Evolutionary conservation across 2,329 filamentous ascomycete genomes (phyloP), one percentile per base, ranked within the genome.

Genomic region (Pleochaeta shiraiana): DNA sequence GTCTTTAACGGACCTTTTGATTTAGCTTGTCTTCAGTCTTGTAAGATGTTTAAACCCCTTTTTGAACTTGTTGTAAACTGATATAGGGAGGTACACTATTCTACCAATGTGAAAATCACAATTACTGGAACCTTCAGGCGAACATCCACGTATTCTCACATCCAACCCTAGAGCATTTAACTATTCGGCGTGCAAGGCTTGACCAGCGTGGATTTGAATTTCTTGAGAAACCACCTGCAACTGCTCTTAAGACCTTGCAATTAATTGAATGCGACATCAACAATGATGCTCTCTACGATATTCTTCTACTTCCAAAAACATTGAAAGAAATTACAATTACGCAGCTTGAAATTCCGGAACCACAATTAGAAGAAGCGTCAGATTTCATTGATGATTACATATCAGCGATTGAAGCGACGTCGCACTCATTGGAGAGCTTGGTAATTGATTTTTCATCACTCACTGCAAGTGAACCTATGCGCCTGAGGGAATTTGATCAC

Each of bases 81-180:
- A n/a, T n/a, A n/a, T n/a, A n/a, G n/a, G n/a, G n/a, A 69, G 68
- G 68, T 45, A 66, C 73, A 1, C 70, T 79, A 37, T 79, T 76
- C 70, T 79, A 79, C 67, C 77, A 79, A 68, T 72, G 72, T 66
- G 72, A 74, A 16, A 72, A 76, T 63, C 72, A 75, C 62, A 71
- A 72, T 11, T 79, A 79, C 69, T 79, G 78, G 78, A 77, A 79
- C 67, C 72, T 79, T 45, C 77, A 76, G 65, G 77, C 78, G 66
- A 79, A 79, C 67, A 79, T 79, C 59, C 77, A 79, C 71, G 78
- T 79, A 63, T 79, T 79, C 65, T 73, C 76, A 3, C 78, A 79
- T 61, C 78, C 78, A 0, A 77, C 77, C 0, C 74, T 79, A 24
- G 77, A 79, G 68, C 74, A 71, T 4, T 74, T 79, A 3, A 73